These are phyloP conservation scores for Triticum urartu DNA, from an alignment of 176 grass and related monocot genomes.

Conservation along the genomic window DNA sequence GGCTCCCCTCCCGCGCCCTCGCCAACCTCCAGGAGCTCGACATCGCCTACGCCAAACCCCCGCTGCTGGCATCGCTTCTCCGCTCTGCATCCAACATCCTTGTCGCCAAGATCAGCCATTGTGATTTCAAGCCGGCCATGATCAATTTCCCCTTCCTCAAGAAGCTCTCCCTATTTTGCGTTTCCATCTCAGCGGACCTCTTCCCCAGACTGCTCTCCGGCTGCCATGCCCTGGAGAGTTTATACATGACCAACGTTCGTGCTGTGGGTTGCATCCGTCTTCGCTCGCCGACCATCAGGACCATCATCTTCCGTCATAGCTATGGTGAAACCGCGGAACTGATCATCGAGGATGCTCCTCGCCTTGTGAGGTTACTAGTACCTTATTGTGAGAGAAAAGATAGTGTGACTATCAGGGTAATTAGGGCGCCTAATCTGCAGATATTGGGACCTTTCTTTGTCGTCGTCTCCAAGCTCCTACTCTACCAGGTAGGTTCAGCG, in stretches of 20 bases:
- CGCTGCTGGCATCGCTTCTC: neutral
- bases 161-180: neutral
- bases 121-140: neutral
- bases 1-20: neutral
- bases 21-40: neutral
- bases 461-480: neutral
- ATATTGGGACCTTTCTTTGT: neutral
- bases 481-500: neutral
- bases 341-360: neutral
- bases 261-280: neutral
- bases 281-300: neutral
- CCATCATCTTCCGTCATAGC: neutral
- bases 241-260: neutral
- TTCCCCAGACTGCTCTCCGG: neutral
- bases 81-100: neutral
- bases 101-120: neutral
- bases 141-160: neutral
- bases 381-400: neutral
- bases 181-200: neutral
- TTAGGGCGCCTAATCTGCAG: neutral
- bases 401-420: neutral
- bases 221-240: neutral
- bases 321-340: neutral
- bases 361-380: neutral
- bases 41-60: neutral